A percentile compares a stretch with the other conserved stretches of the same genome.
These are phyloP conservation scores for Fonsecaea multimorphosa DNA, from an alignment of 2,329 filamentous ascomycete genomes.

Conservation along the genomic window DNA sequence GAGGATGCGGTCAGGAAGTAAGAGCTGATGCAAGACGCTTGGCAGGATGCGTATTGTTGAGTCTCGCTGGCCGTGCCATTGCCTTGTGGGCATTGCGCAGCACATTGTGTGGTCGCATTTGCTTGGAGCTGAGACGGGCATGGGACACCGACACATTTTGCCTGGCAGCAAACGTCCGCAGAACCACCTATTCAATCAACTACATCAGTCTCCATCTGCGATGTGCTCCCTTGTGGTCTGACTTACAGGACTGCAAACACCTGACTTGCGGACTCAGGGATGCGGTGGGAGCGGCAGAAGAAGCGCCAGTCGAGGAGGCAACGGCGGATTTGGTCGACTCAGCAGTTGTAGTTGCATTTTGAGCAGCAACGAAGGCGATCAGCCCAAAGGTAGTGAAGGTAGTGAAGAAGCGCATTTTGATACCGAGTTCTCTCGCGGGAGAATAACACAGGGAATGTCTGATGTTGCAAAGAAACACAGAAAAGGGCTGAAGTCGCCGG, in stretches of 20 bases:
- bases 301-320: conserved; percentile 42
- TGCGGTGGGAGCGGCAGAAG: conserved; percentile 43
- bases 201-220: not conserved
- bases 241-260: conserved; percentile 49
- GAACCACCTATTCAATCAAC: conserved; percentile 44
- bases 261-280: conserved; percentile 45
- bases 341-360: conserved; percentile 26
- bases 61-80: conserved; percentile 55
- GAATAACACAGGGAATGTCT: not conserved
- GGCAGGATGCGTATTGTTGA: conserved; percentile 55
- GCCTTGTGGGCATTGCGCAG: conserved; percentile 60
- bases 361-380: conserved; percentile 52
- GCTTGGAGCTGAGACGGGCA: conserved; percentile 59
- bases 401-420: conserved; percentile 39
- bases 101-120: conserved; percentile 60
- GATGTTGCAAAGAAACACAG: not conserved
- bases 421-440: not conserved
- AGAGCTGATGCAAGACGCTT: conserved; percentile 56
- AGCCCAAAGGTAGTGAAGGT: conserved; percentile 46
- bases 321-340: conserved; percentile 42
- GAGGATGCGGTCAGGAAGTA: conserved; percentile 53
- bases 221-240: not conserved
- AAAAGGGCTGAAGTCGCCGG: not conserved
- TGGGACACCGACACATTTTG: conserved; percentile 58
- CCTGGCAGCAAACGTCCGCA: conserved; percentile 59